Evolutionary conservation across 306 rosid species (phyloP).

Genomic region (peach (Prunus persica)): DNA sequence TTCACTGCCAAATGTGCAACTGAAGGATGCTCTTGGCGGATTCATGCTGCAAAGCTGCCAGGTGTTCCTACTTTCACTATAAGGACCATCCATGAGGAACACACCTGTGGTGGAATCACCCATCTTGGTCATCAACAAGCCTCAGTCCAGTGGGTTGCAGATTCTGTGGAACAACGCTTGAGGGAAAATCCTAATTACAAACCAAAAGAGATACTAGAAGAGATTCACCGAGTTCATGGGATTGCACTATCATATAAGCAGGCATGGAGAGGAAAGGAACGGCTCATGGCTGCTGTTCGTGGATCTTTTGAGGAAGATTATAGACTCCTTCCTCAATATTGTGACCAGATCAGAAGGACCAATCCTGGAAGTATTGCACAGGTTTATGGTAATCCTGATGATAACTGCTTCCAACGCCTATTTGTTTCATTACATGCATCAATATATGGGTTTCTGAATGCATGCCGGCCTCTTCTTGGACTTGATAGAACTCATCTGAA

Average conservation of each 20-base stretch:
- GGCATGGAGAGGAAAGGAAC: slow-evolving; percentile 56
- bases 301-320: slow-evolving; percentile 61
- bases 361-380: slow-evolving; percentile 53
- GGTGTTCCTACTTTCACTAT: slow-evolving; percentile 51
- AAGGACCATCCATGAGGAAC: slow-evolving; percentile 47
- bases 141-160: slow-evolving; percentile 59
- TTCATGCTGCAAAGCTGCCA: slow-evolving; percentile 59
- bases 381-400: slow-evolving; percentile 42
- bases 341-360: slow-evolving; percentile 47
- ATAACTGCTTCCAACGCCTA: slow-evolving; percentile 47
- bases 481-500: slow-evolving; percentile 46
- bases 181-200: slow-evolving; percentile 47
- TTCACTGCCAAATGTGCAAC: slow-evolving; percentile 51
- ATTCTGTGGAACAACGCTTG: slow-evolving; percentile 46
- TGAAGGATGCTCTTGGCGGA: slow-evolving; percentile 60
- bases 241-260: slow-evolving; percentile 48
- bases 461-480: slow-evolving; percentile 55
- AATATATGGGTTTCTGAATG: slow-evolving; percentile 49
- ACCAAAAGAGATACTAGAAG: slow-evolving; percentile 56
- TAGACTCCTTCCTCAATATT: slow-evolving; percentile 51
- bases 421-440: slow-evolving; percentile 53
- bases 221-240: slow-evolving; percentile 54
- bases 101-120: slow-evolving; percentile 45
- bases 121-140: slow-evolving; percentile 64
- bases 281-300: slow-evolving; percentile 49